phyloP scores from a whole-genome alignment of 352 stramenopile species.

The Globisporangium abappressorium region DNA sequence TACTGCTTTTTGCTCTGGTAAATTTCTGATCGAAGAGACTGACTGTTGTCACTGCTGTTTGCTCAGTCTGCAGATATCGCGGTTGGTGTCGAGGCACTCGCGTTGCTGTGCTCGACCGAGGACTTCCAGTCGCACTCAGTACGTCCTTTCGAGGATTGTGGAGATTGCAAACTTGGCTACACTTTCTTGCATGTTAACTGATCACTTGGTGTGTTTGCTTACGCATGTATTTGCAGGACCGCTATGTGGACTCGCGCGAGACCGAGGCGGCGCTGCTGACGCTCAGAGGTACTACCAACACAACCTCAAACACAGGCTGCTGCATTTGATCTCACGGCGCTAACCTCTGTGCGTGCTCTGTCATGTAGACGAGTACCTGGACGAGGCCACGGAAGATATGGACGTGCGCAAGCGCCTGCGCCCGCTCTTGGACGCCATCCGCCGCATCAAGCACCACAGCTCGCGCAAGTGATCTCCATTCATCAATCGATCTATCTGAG shows the following conservation, averaged over 20 bases:
- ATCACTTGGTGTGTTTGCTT: background rate
- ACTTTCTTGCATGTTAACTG: background rate
- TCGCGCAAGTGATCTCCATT: slow-evolving; percentile 12
- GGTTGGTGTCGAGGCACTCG: slow-evolving; percentile 63
- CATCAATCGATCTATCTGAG: background rate
- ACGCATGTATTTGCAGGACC: slow-evolving; percentile 19
- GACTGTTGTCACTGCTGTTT: background rate
- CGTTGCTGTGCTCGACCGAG: slow-evolving; percentile 77
- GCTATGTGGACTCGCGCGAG: slow-evolving; percentile 63
- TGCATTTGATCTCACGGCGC: background rate
- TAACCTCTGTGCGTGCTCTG: background rate
- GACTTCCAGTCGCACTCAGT: slow-evolving; percentile 76
- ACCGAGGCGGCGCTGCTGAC: slow-evolving; percentile 48
- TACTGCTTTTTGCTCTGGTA: background rate
- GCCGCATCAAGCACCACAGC: slow-evolving; percentile 19
- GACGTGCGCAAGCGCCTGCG: slow-evolving; percentile 70
- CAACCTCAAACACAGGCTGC: background rate
- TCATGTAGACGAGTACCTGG: slow-evolving; percentile 62
- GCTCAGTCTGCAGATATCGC: slow-evolving; percentile 42
- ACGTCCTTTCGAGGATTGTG: slow-evolving; percentile 1
- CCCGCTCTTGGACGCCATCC: slow-evolving; percentile 64
- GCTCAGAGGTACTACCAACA: slow-evolving; percentile 38
- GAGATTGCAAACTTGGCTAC: background rate
- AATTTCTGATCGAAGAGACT: background rate
- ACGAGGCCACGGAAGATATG: slow-evolving; percentile 54